Evolutionary conservation across 306 rosid species (phyloP), one percentile per base, ranked within the genome.

Genomic region (Senna siamea): DNA sequence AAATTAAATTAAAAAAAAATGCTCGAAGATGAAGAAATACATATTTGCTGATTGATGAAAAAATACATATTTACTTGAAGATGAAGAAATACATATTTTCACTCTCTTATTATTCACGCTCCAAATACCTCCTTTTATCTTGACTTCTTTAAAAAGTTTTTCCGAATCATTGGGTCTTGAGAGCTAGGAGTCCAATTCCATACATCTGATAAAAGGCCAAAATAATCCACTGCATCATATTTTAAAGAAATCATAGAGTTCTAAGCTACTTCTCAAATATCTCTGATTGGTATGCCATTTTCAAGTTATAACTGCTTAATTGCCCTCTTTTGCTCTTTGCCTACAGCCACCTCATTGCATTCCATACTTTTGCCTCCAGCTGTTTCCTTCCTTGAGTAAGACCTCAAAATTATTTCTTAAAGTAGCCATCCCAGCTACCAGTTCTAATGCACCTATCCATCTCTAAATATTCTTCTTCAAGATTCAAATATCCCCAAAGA

Each of bases 41-140:
- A n/a, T 37, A 59, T 69, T 69, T 48, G 23, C 19, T n/a, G n/a
- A n/a, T n/a, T n/a, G 53, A 59, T 40, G 58, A 20, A 51, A 18
- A 70, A 32, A 22, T 48, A 14, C 46, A n/a, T 37, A 59, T 69
- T 69, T 48, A 17, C n/a, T n/a, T n/a, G n/a, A n/a, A n/a, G n/a
- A n/a, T n/a, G n/a, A n/a, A n/a, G n/a, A n/a, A n/a, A n/a, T n/a
- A n/a, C n/a, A n/a, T n/a, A n/a, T n/a, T n/a, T n/a, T n/a, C 2
- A 20, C 54, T 4, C 20, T 48, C 54, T n/a, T 48, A 15, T 15
- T 48, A 57, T 30, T 5, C 38, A n/a, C 30, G 43, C 44, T 32
- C 22, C 43, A 30, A 18, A 19, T 53, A 7, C 4, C 66, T 12
- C 26, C 7, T 34, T 34, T 32, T 15, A 8, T 59, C 10, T 60